Conservation (phyloP, 164 flowering plant genomes). For the Tetracentron sinense region DNA sequence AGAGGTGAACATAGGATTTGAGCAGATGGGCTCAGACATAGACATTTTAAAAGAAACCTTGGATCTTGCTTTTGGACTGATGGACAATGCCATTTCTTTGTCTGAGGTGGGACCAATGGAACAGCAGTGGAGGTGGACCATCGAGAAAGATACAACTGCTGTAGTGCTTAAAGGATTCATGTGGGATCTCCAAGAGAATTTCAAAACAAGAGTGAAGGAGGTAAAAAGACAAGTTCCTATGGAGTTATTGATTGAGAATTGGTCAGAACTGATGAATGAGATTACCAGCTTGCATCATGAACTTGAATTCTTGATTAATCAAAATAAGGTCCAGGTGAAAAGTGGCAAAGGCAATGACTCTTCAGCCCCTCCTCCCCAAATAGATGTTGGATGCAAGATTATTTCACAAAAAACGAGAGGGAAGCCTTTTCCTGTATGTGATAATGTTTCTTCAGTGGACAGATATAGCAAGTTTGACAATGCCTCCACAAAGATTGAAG, state of each 20-base stretch:
- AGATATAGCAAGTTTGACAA: not conserved
- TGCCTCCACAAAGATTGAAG: not conserved
- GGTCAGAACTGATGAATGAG: constrained; percentile 37
- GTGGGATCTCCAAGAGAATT: constrained; percentile 28
- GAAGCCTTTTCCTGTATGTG: constrained; percentile 15
- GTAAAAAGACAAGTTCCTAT: constrained; percentile 5
- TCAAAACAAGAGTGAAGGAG: constrained; percentile 17
- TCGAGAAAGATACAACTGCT: constrained; percentile 45
- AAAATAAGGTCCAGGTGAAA: constrained; percentile 16
- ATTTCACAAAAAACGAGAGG: constrained; percentile 4
- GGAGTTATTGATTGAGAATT: constrained; percentile 13
- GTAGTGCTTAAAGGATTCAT: constrained; percentile 37
- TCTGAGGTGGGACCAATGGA: constrained; percentile 50
- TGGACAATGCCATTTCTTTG: constrained; percentile 45
- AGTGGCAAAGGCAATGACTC: not conserved
- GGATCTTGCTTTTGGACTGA: constrained; percentile 58
- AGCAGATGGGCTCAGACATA: constrained; percentile 61
- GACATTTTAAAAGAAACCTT: constrained; percentile 57
- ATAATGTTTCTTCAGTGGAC: not conserved
- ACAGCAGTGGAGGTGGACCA: constrained; percentile 47
- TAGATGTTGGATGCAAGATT: constrained; percentile 13
- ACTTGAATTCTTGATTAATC: constrained; percentile 27
- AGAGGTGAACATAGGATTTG: constrained; percentile 32
- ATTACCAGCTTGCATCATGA: constrained; percentile 33
- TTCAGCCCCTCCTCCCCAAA: constrained; percentile 8